Evolutionary conservation across 2,329 filamentous ascomycete species (phyloP).

Genomic region (Nigrospora osmanthi): DNA sequence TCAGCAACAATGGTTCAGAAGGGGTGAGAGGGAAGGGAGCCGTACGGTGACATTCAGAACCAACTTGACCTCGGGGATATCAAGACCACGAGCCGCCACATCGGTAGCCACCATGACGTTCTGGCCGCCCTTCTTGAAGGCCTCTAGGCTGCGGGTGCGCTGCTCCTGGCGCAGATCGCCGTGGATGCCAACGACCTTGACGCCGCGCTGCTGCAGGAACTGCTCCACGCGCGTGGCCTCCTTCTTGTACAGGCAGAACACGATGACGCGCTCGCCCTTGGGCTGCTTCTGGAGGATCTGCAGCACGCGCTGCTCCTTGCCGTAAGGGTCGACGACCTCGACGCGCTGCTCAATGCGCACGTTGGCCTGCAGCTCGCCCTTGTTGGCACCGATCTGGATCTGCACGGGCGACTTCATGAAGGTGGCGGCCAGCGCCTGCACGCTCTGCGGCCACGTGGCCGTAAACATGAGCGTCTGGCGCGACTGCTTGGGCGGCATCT

Average conservation of each 20-base stretch:
- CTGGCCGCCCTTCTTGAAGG: constrained; percentile 81
- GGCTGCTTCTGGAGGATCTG: constrained; percentile 48
- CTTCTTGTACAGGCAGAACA: constrained; percentile 98
- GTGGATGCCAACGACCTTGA: constrained; percentile 76
- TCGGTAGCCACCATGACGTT: constrained; percentile 90
- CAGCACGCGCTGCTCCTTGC: constrained; percentile 71
- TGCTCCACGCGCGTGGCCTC: constrained; percentile 85
- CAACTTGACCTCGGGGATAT: constrained; percentile 61
- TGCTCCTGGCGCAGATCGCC: constrained; percentile 87
- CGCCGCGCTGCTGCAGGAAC: constrained; percentile 69
- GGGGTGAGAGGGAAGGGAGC: neutral
- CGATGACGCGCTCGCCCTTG: constrained; percentile 66
- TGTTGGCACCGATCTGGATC: constrained; percentile 61
- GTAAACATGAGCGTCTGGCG: constrained; percentile 94
- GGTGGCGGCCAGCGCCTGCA: constrained; percentile 81
- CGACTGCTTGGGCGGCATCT: constrained; percentile 59
- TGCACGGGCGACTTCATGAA: constrained; percentile 81
- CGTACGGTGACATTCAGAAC: constrained; percentile 76
- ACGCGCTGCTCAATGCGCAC: constrained; percentile 74
- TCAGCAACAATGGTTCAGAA: constrained; percentile 38
- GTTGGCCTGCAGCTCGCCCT: constrained; percentile 85
- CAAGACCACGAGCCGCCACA: constrained; percentile 64
- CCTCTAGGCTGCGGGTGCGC: constrained; percentile 54
- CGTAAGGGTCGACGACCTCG: constrained; percentile 70
- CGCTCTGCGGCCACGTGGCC: constrained; percentile 79